Conservation (phyloP, 1,284 basidiomycete genomes). For the Trichosporon faecale region DNA sequence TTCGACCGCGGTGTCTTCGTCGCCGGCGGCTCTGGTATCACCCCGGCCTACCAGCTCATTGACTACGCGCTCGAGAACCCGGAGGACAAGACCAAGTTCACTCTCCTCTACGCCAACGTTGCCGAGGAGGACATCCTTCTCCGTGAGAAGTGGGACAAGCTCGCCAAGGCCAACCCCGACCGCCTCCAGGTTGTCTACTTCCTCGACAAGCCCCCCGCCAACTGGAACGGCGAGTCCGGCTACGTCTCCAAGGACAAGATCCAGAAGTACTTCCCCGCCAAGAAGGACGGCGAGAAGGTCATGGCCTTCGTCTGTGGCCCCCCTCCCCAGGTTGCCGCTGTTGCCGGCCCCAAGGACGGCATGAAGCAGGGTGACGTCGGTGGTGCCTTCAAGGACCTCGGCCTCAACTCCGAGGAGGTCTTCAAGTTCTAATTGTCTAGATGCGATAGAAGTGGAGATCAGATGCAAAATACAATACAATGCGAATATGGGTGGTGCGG, state of each 20-base stretch:
- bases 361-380: constrained; percentile 78
- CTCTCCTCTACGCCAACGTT: constrained; percentile 84
- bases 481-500: not conserved
- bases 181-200: constrained; percentile 66
- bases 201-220: constrained; percentile 69
- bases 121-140: constrained; percentile 88
- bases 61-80: constrained; percentile 63
- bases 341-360: constrained; percentile 61
- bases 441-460: not conserved
- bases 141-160: constrained; percentile 63
- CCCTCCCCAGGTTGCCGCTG: constrained; percentile 73
- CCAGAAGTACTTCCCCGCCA: constrained; percentile 62
- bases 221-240: constrained; percentile 72
- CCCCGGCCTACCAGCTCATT: constrained; percentile 61
- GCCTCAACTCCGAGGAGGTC: constrained; percentile 70
- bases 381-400: constrained; percentile 80
- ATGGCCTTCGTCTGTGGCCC: constrained; percentile 91
- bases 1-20: constrained; percentile 83
- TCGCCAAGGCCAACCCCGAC: constrained; percentile 26
- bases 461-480: constrained; percentile 7
- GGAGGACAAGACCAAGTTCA: constrained; percentile 94
- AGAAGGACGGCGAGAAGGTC: constrained; percentile 66
- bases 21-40: constrained; percentile 63
- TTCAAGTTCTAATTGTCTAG: constrained; percentile 50
- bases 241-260: constrained; percentile 71